phyloP scores from a whole-genome alignment of 73 alveolate genomes.

The Breviolum minutum region DNA sequence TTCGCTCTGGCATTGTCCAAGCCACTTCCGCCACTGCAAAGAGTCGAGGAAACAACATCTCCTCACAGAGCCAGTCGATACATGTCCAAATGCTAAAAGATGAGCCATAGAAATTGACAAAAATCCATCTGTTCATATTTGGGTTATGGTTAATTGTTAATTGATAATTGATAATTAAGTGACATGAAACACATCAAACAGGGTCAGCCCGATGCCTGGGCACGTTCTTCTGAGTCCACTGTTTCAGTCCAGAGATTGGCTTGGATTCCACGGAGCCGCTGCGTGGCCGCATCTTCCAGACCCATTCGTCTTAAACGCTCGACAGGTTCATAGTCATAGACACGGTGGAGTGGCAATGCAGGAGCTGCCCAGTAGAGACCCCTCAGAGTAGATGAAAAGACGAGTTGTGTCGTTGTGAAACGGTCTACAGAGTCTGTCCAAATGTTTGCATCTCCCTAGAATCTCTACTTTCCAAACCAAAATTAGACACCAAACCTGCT shows the following conservation, averaged over 20 bases:
- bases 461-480: no score
- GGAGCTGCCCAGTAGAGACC: slow-evolving; percentile 94
- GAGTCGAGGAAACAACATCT: slow-evolving; percentile 80
- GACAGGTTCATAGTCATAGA: slow-evolving; percentile 77
- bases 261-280: slow-evolving; percentile 52
- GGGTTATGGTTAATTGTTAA: no score
- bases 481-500: no score
- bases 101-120: no score
- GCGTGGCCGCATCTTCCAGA: background rate
- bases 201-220: slow-evolving; percentile 5
- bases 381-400: no score
- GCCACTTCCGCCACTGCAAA: slow-evolving; percentile 81
- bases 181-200: no score
- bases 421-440: no score
- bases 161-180: no score
- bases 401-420: no score
- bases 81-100: no score
- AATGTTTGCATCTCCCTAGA: no score
- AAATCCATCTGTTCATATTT: no score
- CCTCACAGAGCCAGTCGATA: background rate
- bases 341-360: slow-evolving; percentile 55
- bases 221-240: slow-evolving; percentile 59
- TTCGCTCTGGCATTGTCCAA: slow-evolving; percentile 42
- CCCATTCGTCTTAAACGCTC: slow-evolving; percentile 72
- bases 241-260: slow-evolving; percentile 94